A percentile compares a stretch with the other conserved stretches of the same genome.
Conservation (phyloP, 75 land plant genomes). For the Isoetes taiwanensis region DNA sequence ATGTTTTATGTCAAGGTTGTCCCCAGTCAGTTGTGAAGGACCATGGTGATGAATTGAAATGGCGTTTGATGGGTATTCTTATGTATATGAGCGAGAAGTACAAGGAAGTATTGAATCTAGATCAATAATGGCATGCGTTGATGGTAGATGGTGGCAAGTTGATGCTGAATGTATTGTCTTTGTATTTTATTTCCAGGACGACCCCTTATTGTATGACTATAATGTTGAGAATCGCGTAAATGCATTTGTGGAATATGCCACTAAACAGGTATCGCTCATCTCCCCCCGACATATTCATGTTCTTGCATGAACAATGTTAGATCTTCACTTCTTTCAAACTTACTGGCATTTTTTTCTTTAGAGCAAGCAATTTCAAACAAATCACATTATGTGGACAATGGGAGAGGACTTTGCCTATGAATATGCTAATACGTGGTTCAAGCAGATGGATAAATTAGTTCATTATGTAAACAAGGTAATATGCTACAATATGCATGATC, state of each 20-base stretch:
- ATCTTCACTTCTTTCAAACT: background rate
- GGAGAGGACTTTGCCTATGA: conserved; percentile 13
- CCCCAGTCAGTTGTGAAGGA: too few relatives aligned
- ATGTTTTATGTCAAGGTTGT: too few relatives aligned
- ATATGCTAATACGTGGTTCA: conserved; percentile 10
- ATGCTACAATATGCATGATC: too few relatives aligned
- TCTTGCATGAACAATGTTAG: background rate
- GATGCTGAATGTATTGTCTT: too few relatives aligned
- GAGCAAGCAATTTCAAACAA: background rate
- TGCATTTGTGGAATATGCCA: conserved; percentile 57
- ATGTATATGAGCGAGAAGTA: too few relatives aligned
- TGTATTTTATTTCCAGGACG: conserved; percentile 34
- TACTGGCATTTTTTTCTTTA: background rate
- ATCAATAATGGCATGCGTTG: too few relatives aligned
- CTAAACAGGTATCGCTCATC: conserved; percentile 38
- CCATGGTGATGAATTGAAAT: too few relatives aligned
- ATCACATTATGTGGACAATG: conserved; percentile 20
- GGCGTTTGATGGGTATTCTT: too few relatives aligned
- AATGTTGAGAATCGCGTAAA: conserved; percentile 62
- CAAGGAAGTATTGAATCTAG: too few relatives aligned
- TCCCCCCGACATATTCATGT: background rate
- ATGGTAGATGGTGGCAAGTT: background rate
- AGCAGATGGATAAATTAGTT: conserved; percentile 11
- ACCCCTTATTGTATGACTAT: conserved; percentile 52
- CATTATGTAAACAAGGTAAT: conserved; percentile 12